These are phyloP conservation scores for Didymella exigua DNA, from an alignment of 2,329 filamentous ascomycete genomes.

Conservation along the genomic window DNA sequence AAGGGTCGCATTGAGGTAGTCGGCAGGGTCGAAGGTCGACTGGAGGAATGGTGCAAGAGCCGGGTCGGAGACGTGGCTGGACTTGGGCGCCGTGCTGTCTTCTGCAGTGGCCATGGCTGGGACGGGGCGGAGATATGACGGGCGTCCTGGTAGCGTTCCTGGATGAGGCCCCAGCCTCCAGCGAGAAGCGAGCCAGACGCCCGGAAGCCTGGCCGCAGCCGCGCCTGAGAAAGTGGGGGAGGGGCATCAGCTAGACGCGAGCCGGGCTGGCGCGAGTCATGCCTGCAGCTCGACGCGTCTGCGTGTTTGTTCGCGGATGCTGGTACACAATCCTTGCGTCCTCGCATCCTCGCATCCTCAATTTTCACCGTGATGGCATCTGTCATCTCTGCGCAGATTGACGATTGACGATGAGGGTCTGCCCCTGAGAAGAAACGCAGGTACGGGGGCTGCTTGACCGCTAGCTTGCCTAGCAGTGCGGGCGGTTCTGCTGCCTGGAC, in stretches of 20 bases:
- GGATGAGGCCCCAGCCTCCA: conserved; percentile 16
- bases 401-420: not conserved
- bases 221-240: conserved; percentile 22
- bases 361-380: not conserved
- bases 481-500: conserved; percentile 26
- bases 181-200: conserved; percentile 13
- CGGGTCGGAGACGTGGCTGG: conserved; percentile 70
- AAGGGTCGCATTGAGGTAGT: conserved; percentile 81
- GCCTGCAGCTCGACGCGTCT: conserved; percentile 8
- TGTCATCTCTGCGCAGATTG: not conserved
- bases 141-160: conserved; percentile 21
- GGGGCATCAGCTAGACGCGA: conserved; percentile 20
- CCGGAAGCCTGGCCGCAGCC: conserved; percentile 25
- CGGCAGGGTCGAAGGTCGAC: conserved; percentile 78
- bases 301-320: not conserved
- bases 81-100: conserved; percentile 28
- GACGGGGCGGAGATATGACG: conserved; percentile 14
- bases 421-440: not conserved
- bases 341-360: not conserved
- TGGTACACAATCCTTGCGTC: not conserved
- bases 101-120: conserved; percentile 40
- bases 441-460: conserved; percentile 16
- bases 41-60: conserved; percentile 76
- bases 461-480: conserved; percentile 1
- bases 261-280: conserved; percentile 12